A percentile compares a stretch with the other conserved stretches of the same genome.
These are phyloP conservation scores for Aspergillus proliferans DNA, from an alignment of 2,329 filamentous ascomycete genomes.

Conservation along the genomic window DNA sequence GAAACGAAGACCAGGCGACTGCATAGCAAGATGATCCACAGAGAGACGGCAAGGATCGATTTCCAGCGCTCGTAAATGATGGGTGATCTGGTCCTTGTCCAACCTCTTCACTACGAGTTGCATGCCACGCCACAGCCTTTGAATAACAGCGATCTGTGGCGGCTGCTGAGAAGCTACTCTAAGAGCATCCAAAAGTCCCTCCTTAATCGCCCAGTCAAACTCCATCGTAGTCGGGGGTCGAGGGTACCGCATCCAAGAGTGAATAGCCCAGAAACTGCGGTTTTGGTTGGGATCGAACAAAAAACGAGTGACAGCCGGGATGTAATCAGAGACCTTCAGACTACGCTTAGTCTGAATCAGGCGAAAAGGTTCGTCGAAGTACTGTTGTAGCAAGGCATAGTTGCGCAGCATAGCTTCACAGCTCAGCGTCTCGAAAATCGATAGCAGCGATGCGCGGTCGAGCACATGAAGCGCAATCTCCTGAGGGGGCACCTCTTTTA, in stretches of 20 bases:
- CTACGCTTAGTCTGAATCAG: slow-evolving; percentile 71
- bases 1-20: slow-evolving; percentile 58
- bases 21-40: slow-evolving; percentile 60
- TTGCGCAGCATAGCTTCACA: slow-evolving; percentile 68
- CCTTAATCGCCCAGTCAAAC: slow-evolving; percentile 82
- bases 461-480: slow-evolving; percentile 47
- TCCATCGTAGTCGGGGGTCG: slow-evolving; percentile 61
- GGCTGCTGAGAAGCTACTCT: slow-evolving; percentile 54
- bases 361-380: slow-evolving; percentile 78
- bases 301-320: slow-evolving; percentile 79
- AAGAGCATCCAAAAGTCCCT: slow-evolving; percentile 63
- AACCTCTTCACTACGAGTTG: slow-evolving; percentile 67
- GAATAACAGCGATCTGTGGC: slow-evolving; percentile 49
- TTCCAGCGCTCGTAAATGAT: slow-evolving; percentile 73
- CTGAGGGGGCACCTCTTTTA: slow-evolving; percentile 46
- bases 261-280: slow-evolving; percentile 61
- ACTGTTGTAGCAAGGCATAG: slow-evolving; percentile 46
- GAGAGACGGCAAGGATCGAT: slow-evolving; percentile 57
- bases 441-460: slow-evolving; percentile 60
- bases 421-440: slow-evolving; percentile 82
- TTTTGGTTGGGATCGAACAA: slow-evolving; percentile 66
- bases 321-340: slow-evolving; percentile 67
- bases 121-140: slow-evolving; percentile 74
- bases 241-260: slow-evolving; percentile 61
- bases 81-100: slow-evolving; percentile 66